A percentile compares a stretch with the other conserved stretches of the same genome.
phyloP scores from a whole-genome alignment of 2,329 filamentous ascomycete genomes.

The Monilinia laxa region DNA sequence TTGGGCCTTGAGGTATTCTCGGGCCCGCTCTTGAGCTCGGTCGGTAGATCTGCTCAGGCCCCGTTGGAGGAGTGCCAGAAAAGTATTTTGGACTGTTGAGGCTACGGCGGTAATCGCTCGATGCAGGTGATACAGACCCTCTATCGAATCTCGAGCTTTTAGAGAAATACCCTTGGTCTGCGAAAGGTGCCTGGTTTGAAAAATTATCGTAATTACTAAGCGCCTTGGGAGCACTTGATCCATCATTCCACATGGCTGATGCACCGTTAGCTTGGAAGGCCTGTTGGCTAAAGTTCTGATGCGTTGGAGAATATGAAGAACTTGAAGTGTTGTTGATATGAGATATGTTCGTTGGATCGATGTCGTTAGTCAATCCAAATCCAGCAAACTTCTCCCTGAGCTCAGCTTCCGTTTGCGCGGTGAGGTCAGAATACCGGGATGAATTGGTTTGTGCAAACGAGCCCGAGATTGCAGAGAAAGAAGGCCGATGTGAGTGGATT shows the following conservation, averaged over 20 bases:
- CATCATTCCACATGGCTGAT: conserved; percentile 37
- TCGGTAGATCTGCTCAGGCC: conserved; percentile 36
- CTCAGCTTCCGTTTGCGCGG: conserved; percentile 33
- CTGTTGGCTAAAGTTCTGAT: conserved; percentile 32
- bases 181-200: conserved; percentile 34
- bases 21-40: conserved; percentile 35
- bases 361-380: conserved; percentile 33
- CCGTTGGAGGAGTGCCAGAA: conserved; percentile 35
- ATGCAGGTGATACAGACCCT: conserved; percentile 37
- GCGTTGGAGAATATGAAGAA: conserved; percentile 35
- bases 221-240: conserved; percentile 30
- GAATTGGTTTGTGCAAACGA: conserved; percentile 51
- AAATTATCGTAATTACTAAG: conserved; percentile 34
- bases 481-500: conserved; percentile 49
- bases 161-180: conserved; percentile 37
- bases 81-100: conserved; percentile 39
- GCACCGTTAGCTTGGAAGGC: conserved; percentile 31
- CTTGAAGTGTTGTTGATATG: conserved; percentile 29
- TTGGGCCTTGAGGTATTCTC: conserved; percentile 34
- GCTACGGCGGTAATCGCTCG: conserved; percentile 40
- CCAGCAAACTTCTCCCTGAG: conserved; percentile 36
- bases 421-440: conserved; percentile 36
- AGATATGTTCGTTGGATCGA: conserved; percentile 30
- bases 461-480: conserved; percentile 46
- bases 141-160: conserved; percentile 35